phyloP scores from a whole-genome alignment of 768 basidiomycete genomes.

The Suillus bovinus region DNA sequence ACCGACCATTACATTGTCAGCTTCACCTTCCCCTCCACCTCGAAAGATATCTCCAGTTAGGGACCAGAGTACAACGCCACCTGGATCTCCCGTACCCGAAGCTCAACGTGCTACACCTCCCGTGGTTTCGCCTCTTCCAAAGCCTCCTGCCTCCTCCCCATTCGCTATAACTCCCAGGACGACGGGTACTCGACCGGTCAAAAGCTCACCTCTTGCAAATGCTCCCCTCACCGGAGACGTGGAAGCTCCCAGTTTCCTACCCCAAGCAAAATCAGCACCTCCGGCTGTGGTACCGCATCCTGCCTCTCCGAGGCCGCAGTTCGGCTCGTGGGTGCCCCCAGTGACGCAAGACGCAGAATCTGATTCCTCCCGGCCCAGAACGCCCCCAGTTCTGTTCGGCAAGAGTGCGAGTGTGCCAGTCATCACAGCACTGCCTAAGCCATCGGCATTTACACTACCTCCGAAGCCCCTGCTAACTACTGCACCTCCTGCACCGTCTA shows the following conservation, averaged over 20 bases:
- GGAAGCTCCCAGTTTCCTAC: constrained; percentile 20
- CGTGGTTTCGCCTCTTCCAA: constrained; percentile 18
- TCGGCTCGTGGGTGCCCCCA: constrained; percentile 33
- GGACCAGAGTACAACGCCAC: constrained; percentile 61
- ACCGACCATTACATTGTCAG: constrained; percentile 38
- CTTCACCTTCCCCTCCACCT: constrained; percentile 34
- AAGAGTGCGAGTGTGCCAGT: constrained; percentile 24
- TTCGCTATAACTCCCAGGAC: constrained; percentile 53
- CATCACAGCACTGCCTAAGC: constrained; percentile 14
- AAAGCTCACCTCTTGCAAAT: constrained; percentile 77
- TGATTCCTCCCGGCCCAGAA: constrained; percentile 41
- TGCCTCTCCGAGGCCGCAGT: constrained; percentile 41
- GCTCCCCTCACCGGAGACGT: constrained; percentile 50
- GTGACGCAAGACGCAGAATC: constrained; percentile 26
- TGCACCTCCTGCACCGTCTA: constrained; percentile 10
- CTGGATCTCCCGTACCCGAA: constrained; percentile 57
- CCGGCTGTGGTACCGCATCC: constrained; percentile 34
- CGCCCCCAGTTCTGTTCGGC: constrained; percentile 45
- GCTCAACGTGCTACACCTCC: constrained; percentile 22
- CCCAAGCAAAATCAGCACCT: constrained; percentile 20
- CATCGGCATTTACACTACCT: constrained; percentile 9
- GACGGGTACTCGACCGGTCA: constrained; percentile 57
- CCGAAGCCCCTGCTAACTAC: constrained; percentile 12
- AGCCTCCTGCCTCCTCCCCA: constrained; percentile 32
- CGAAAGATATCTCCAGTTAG: constrained; percentile 31